Percentiles rank a stretch among this genome's conserved stretches.
Evolutionary conservation across 345 rosid genomes (phyloP).

Genomic region (Salix arbutifolia): DNA sequence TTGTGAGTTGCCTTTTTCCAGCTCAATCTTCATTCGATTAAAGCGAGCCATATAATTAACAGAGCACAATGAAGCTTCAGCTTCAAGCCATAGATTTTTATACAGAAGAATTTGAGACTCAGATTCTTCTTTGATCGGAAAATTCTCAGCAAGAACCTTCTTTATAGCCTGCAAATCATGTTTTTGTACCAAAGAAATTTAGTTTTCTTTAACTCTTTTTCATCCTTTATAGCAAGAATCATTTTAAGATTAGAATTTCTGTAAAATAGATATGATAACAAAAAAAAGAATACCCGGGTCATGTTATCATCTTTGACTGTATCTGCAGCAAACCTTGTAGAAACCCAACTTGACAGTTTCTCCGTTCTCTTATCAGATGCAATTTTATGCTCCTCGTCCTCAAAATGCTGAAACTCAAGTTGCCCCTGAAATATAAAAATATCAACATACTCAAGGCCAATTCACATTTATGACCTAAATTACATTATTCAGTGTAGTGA

Average conservation of each 20-base stretch:
- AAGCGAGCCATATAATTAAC: slow-evolving; percentile 63
- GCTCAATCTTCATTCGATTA: slow-evolving; percentile 50
- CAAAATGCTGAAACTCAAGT: slow-evolving; percentile 17
- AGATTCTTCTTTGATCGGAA: slow-evolving; percentile 48
- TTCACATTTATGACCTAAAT: slow-evolving; percentile 25
- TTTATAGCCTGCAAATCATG: slow-evolving; percentile 59
- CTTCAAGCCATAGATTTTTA: slow-evolving; percentile 94
- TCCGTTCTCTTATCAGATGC: slow-evolving; percentile 21
- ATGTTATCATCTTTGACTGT: slow-evolving; percentile 43
- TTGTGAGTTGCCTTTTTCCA: slow-evolving; percentile 40
- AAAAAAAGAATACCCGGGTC: slow-evolving; percentile 52
- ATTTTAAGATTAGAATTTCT: neutral
- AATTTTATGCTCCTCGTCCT: slow-evolving; percentile 12
- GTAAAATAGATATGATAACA: slow-evolving; percentile 5
- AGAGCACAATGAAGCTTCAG: slow-evolving; percentile 81
- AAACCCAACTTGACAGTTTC: slow-evolving; percentile 13
- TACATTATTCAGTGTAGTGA: slow-evolving; percentile 10
- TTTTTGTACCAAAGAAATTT: slow-evolving; percentile 2
- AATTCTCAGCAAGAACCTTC: slow-evolving; percentile 57
- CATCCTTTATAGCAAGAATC: neutral
- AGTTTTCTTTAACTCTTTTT: neutral
- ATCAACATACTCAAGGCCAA: slow-evolving; percentile 10
- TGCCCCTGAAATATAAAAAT: slow-evolving; percentile 7
- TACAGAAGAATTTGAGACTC: slow-evolving; percentile 57
- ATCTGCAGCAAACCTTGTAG: slow-evolving; percentile 24